Base-by-base conservation (phyloP, 2,329 filamentous ascomycete species). In the Penicillium concentricum region DNA sequence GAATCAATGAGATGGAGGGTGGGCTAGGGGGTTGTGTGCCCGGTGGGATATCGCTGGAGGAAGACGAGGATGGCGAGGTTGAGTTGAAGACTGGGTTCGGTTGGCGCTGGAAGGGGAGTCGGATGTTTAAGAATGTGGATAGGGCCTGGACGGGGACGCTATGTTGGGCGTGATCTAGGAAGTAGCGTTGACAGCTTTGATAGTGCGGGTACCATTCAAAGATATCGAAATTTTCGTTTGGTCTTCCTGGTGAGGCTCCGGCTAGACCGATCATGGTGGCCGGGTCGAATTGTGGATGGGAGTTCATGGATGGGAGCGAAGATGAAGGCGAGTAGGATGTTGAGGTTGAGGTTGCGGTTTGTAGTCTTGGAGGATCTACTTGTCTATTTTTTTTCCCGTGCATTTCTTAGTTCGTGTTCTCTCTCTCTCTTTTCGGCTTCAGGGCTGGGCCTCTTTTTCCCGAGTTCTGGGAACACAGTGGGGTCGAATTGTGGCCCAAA, bases 141-240 rank as follows among this genome's bases (percentile, higher is more conserved):
- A 97, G 84, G 9, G 92, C 91, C 76, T 97, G 92, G 15, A 96
- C 91, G 10, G 88, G 84, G 18, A 82, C 84, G 61, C 87, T 89
- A 73, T 96, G 87, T 72, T 97, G 93, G 7, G 92, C 91, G 69
- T 93, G 87, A 68, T 97, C 91, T 68, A 97, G 80, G 71, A 97
- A 99, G 78, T 93, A 97, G 56, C 86, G 85, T 64, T 93, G 87
- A 76, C 94, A 99, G 63, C 87, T 92, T 75, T 94, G 88, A 73
- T 95, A 96, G 58, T 89, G 88, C 10, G 91, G 90, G 72, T 96
- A 90, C 94, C 94, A 97, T 59, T 92, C 89, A 72, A 97, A 88
- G 62, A 97, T 89, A 74, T 79, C 77, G 59, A 78, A 86, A 60
- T 80, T 77, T 53, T 78, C 74, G 57, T 78, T 76, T 56, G 73